Evolutionary conservation across 2,329 filamentous ascomycete species (phyloP), one percentile per base, ranked within the genome.

Genomic region (Arthrobotrys conoides): DNA sequence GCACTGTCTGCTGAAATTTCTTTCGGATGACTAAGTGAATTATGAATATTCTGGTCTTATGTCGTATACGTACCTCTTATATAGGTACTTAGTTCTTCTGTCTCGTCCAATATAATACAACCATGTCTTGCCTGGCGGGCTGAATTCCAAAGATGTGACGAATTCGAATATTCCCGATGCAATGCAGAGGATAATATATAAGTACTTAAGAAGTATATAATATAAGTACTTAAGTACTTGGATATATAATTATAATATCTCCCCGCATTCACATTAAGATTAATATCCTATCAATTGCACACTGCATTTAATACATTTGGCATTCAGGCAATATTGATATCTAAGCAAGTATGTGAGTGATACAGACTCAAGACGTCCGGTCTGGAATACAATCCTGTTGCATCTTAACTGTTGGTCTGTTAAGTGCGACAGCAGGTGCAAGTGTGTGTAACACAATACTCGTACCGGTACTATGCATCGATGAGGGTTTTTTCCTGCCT

Each of bases 101-200:
- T n/a, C n/a, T n/a, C n/a, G n/a, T n/a, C n/a, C n/a, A n/a, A n/a
- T n/a, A n/a, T n/a, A n/a, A n/a, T n/a, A n/a, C n/a, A n/a, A n/a
- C n/a, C n/a, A n/a, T n/a, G n/a, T n/a, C 12, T 9, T 14, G 12
- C n/a, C n/a, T n/a, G n/a, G n/a, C n/a, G 20, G 49, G 49, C 49
- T 16, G 20, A 27, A 53, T 24, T n/a, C 38, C 1, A 38, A 24
- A 16, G n/a, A 22, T 49, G 46, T 24, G 8, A 49, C 46, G 46
- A 12, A 22, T 49, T 49, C 53, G 57, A 61, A 61, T 61, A 61
- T 61, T 61, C 57, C 57, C 57, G 57, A 61, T 61, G 57, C 57
- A 61, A 8, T n/a, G 36, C 20, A 61, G n/a, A 4, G 16, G 3
- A 44, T 44, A 22, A 2, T 24, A 24, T 53, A 30, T 5, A 1